Percentiles rank a stretch among this genome's conserved stretches.
Conservation (phyloP, 768 basidiomycete genomes). For the Mycena galericulata region DNA sequence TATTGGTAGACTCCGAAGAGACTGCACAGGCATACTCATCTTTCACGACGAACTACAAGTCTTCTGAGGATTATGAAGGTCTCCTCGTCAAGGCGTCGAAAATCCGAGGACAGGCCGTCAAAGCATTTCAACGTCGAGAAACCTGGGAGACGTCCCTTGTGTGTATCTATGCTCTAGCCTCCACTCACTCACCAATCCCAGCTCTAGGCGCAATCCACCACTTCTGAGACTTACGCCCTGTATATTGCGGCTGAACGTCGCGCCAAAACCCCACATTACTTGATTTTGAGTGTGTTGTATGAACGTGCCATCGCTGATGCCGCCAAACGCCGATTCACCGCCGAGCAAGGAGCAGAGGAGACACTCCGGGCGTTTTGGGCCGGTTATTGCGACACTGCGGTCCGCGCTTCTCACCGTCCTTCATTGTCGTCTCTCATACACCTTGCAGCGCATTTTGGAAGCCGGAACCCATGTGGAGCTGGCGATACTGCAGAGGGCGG, state of each 20-base stretch:
- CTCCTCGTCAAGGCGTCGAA: conserved; percentile 85
- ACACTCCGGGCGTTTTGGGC: conserved; percentile 77
- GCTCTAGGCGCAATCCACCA: conserved; percentile 51
- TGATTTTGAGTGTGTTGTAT: conserved; percentile 68
- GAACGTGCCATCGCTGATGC: conserved; percentile 84
- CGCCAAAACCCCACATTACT: conserved; percentile 67
- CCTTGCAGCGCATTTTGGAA: conserved; percentile 59
- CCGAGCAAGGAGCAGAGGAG: conserved; percentile 68
- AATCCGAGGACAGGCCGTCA: conserved; percentile 68
- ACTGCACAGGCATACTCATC: conserved; percentile 90
- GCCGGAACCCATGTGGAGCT: conserved; percentile 56
- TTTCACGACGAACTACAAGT: conserved; percentile 85
- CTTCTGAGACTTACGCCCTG: conserved; percentile 70
- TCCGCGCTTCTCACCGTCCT: conserved; percentile 47
- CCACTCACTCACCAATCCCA: neutral
- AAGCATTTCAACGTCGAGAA: conserved; percentile 75
- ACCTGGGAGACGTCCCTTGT: conserved; percentile 71
- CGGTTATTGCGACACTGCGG: conserved; percentile 78
- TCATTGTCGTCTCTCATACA: conserved; percentile 6
- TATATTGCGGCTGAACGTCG: conserved; percentile 75
- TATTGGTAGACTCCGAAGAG: conserved; percentile 76
- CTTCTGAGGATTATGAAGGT: conserved; percentile 81
- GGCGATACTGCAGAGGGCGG: conserved; percentile 64
- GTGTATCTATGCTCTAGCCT: conserved; percentile 34
- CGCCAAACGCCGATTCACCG: conserved; percentile 66